These are phyloP conservation scores for Turritis glabra DNA, from an alignment of 345 rosid species.

Conservation along the genomic window DNA sequence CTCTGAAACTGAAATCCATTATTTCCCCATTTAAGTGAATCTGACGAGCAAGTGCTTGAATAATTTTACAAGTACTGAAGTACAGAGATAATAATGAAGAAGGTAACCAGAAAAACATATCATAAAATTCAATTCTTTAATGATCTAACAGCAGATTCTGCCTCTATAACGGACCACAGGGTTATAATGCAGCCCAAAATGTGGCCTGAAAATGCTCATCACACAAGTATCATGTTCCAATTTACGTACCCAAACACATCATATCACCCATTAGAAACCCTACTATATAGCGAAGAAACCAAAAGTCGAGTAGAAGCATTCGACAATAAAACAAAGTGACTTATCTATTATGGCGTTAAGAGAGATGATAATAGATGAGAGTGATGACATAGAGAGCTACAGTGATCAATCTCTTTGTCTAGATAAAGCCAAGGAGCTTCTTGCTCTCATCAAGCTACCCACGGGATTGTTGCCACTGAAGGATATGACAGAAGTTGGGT, in stretches of 20 bases:
- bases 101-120: neutral
- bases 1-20: neutral
- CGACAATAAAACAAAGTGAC: neutral
- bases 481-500: conserved; percentile 57
- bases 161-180: conserved; percentile 8
- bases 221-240: conserved; percentile 22
- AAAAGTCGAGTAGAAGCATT: neutral
- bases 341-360: conserved; percentile 33
- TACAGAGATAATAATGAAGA: neutral
- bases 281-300: conserved; percentile 16
- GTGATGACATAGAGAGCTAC: conserved; percentile 52
- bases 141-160: neutral
- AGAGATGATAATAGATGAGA: conserved; percentile 30
- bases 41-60: neutral
- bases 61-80: neutral
- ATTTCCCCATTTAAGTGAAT: neutral
- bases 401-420: conserved; percentile 49
- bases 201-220: conserved; percentile 28
- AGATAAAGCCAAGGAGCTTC: conserved; percentile 48
- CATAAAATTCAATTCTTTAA: neutral
- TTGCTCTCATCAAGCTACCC: conserved; percentile 50
- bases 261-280: neutral
- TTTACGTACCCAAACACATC: conserved; percentile 12
- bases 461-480: conserved; percentile 57
- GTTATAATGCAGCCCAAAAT: conserved; percentile 13